These are phyloP conservation scores for Penicillium italicum DNA, from an alignment of 2,329 filamentous ascomycete genomes.

Conservation along the genomic window DNA sequence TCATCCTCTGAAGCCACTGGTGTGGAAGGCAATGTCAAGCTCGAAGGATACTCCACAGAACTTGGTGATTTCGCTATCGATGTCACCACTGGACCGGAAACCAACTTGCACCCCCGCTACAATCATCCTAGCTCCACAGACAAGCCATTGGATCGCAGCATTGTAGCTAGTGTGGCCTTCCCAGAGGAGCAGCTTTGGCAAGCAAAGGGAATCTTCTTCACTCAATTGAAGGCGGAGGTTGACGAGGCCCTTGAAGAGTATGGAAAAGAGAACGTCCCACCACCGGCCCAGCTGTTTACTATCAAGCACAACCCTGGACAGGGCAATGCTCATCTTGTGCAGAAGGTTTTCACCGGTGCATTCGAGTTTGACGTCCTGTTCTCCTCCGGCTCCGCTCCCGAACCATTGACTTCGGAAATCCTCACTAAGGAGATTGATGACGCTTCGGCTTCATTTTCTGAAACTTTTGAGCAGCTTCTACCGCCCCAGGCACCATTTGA, in stretches of 20 bases:
- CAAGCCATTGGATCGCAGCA: slow-evolving; percentile 71
- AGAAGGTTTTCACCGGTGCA: slow-evolving; percentile 83
- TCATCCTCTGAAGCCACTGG: slow-evolving; percentile 51
- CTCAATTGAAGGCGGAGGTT: slow-evolving; percentile 61
- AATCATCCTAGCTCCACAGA: slow-evolving; percentile 62
- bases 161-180: slow-evolving; percentile 68
- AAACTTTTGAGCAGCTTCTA: slow-evolving; percentile 70
- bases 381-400: slow-evolving; percentile 67
- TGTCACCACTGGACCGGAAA: slow-evolving; percentile 67
- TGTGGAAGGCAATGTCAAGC: slow-evolving; percentile 59
- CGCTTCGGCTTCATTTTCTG: slow-evolving; percentile 65
- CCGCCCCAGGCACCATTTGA: slow-evolving; percentile 72
- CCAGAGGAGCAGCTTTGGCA: slow-evolving; percentile 76
- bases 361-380: slow-evolving; percentile 94
- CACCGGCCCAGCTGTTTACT: slow-evolving; percentile 81
- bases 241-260: slow-evolving; percentile 58
- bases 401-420: slow-evolving; percentile 56
- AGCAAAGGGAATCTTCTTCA: slow-evolving; percentile 64
- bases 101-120: slow-evolving; percentile 55
- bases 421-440: slow-evolving; percentile 67
- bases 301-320: slow-evolving; percentile 57
- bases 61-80: slow-evolving; percentile 78
- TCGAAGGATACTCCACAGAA: slow-evolving; percentile 66
- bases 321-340: slow-evolving; percentile 82
- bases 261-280: slow-evolving; percentile 65